Base-by-base conservation (phyloP, 192 early-diverging fungal genomes). In the Geranomyces variabilis region DNA sequence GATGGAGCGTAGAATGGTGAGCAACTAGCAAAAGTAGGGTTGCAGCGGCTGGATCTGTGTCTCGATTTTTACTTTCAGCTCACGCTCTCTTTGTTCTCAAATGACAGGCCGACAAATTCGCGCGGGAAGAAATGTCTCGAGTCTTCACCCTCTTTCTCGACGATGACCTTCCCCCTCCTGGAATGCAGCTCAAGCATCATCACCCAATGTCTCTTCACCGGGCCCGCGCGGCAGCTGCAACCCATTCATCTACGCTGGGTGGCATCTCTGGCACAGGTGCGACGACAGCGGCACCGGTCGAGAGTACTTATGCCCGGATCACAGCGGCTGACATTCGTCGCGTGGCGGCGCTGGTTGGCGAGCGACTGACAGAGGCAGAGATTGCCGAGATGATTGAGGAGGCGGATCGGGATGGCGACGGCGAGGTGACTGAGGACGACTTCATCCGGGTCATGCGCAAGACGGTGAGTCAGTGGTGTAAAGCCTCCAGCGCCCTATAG, bases 71-170 rank as follows among this genome's bases (percentile, higher is more conserved):
- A n/a, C n/a, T n/a, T n/a, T n/a, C n/a, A n/a, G 19, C 24, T 26
- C 51, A n/a, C 51, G 15, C 24, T 53, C 17, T 53, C 24, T 17
- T 53, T 53, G 19, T 53, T 53, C n/a, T n/a, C n/a, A n/a, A n/a
- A n/a, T 28, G 21, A 86, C 31, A 87, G 84, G 77, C 81, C 26
- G 87, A 88, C 55, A 76, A 80, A 67, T 80, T 88, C 76, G 80
- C 87, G 43, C 66, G 69, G 24, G 80, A 89, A 53, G 88, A 93
- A 65, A 84, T 93, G 51, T 31, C 75, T 36, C 82, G 80, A 34
- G 81, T 89, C 24, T 93, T 93, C 75, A 75, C 57, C 55, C 75
- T 92, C 45, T 92, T 93, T 80, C 88, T 92, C 69, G 86, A 88
- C 58, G 63, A 65, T 6, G 66, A 33, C 14, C 66, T 67, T 17